Evolutionary conservation across 352 stramenopile species (phyloP).

Genomic region (Pythium vanterpoolii): DNA sequence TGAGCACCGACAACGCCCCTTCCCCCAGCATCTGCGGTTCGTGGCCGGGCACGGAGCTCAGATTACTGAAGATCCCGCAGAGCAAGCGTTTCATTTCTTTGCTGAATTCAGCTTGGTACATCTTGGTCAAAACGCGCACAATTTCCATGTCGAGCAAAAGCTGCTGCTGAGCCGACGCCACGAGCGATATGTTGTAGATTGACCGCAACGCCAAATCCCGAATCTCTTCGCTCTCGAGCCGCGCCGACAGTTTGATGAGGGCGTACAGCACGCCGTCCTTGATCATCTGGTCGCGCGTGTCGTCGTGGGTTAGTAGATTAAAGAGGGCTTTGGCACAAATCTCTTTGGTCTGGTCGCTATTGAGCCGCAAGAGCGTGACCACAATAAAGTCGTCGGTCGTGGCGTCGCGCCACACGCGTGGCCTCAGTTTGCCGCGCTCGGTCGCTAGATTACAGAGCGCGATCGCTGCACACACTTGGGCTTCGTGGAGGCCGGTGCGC

Average conservation of each 20-base stretch:
- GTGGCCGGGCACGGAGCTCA: slow-evolving; percentile 28
- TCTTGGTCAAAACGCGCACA: slow-evolving; percentile 63
- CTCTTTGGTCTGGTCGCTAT: slow-evolving; percentile 78
- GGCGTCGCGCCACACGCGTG: slow-evolving; percentile 52
- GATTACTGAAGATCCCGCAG: slow-evolving; percentile 72
- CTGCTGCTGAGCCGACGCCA: slow-evolving; percentile 33
- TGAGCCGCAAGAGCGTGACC: slow-evolving; percentile 80
- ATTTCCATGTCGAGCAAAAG: slow-evolving; percentile 81
- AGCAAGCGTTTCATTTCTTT: slow-evolving; percentile 80
- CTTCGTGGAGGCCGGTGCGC: slow-evolving; percentile 78
- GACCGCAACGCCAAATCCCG: slow-evolving; percentile 65
- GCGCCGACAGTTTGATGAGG: slow-evolving; percentile 76
- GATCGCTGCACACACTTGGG: slow-evolving; percentile 80
- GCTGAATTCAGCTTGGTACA: slow-evolving; percentile 71
- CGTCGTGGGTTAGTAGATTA: slow-evolving; percentile 81
- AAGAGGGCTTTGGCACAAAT: slow-evolving; percentile 84
- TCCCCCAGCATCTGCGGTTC: slow-evolving; percentile 34
- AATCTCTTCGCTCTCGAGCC: slow-evolving; percentile 72
- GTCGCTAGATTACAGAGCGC: slow-evolving; percentile 84
- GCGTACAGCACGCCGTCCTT: slow-evolving; percentile 78
- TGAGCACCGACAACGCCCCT: slow-evolving; percentile 58
- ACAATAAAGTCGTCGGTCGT: slow-evolving; percentile 87
- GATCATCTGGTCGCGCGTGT: slow-evolving; percentile 68
- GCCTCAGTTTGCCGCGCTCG: slow-evolving; percentile 34
- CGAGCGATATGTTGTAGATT: slow-evolving; percentile 79